Evolutionary conservation across 2,329 filamentous ascomycete genomes (phyloP).

Genomic region (Hortaea sp.): DNA sequence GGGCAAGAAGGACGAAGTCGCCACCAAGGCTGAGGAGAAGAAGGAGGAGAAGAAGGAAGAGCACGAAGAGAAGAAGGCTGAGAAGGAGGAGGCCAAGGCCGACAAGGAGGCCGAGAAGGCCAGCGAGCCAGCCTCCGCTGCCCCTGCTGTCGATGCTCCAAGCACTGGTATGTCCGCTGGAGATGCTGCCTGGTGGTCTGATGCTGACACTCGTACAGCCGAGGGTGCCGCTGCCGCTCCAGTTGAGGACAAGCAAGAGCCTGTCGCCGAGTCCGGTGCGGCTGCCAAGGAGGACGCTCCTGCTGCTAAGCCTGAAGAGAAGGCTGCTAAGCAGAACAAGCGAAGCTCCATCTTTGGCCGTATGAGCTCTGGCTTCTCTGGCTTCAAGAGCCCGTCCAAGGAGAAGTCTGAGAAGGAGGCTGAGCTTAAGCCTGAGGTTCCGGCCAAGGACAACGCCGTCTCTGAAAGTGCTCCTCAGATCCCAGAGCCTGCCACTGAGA

Average conservation of each 20-base stretch:
- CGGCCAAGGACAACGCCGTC: slow-evolving; percentile 39
- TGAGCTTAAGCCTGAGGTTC: slow-evolving; percentile 45
- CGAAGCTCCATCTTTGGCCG: slow-evolving; percentile 75
- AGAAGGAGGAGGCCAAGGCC: slow-evolving; percentile 30
- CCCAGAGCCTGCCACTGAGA: slow-evolving; percentile 32
- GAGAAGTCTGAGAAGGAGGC: slow-evolving; percentile 67
- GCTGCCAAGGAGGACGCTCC: slow-evolving; percentile 24
- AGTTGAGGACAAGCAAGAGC: slow-evolving; percentile 30
- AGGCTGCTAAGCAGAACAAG: slow-evolving; percentile 59
- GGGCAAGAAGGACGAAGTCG: slow-evolving; percentile 50
- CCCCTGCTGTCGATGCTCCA: slow-evolving; percentile 19
- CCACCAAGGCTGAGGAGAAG: slow-evolving; percentile 33
- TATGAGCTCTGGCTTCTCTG: slow-evolving; percentile 47
- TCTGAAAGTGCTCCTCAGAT: slow-evolving; percentile 26
- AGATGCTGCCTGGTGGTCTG: background rate
- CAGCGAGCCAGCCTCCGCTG: slow-evolving; percentile 20
- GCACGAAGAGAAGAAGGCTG: slow-evolving; percentile 23
- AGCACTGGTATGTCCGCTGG: slow-evolving; percentile 5
- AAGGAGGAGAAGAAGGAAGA: slow-evolving; percentile 30
- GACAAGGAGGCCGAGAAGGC: slow-evolving; percentile 15
- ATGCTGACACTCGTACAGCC: slow-evolving; percentile 14
- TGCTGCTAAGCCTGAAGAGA: slow-evolving; percentile 38
- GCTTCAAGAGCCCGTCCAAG: slow-evolving; percentile 37
- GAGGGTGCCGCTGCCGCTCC: slow-evolving; percentile 22
- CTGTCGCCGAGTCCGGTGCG: slow-evolving; percentile 34